Evolutionary conservation across 345 rosid genomes (phyloP), one percentile per base, ranked within the genome.

Genomic region (Salix koriyanagi): DNA sequence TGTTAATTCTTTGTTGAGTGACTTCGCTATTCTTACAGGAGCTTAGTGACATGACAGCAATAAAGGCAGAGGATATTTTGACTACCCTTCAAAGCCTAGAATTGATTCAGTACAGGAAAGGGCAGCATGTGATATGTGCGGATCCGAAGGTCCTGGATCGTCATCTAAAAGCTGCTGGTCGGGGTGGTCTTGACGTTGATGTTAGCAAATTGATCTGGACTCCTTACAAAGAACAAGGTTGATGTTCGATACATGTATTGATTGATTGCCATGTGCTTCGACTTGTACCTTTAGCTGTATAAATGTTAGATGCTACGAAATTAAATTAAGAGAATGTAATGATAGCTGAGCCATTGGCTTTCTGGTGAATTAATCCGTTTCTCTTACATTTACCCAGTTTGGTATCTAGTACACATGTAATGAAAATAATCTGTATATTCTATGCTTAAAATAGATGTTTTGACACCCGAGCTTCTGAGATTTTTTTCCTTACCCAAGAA

Each of bases 21-120:
- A 42, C 76, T 68, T 67, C 48, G 34, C 70, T 34, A 6, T 48
- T 70, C 41, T n/a, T 69, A 74, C 88, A 94, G 98, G 99, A 96
- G 86, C 95, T 96, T 48, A 94, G 99, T 23, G 99, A 96, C 89
- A 96, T 94, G 99, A 94, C 99, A 1, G 99, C 98, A 25, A 96
- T 96, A 54, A 92, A 91, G 81, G 98, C 97, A 4, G 99, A 96
- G 78, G 99, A 96, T 84, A 94, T 96, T 26, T 79, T 96, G 81
- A 87, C 84, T 75, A 96, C 99, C 42, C 94, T 96, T 68, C 99
- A 96, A 88, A 92, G 94, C 87, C 88, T 96, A 75, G 99, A 96
- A 71, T 78, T 96, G 81, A 96, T 96, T 77, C 99, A 96, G 73
- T 96, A 96, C 88, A 88, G 99, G 74, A 96, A 96, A 82, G 99